Evolutionary conservation across 2,329 filamentous ascomycete genomes (phyloP), one percentile per base, ranked within the genome.

Genomic region (Diaporthe sp.): DNA sequence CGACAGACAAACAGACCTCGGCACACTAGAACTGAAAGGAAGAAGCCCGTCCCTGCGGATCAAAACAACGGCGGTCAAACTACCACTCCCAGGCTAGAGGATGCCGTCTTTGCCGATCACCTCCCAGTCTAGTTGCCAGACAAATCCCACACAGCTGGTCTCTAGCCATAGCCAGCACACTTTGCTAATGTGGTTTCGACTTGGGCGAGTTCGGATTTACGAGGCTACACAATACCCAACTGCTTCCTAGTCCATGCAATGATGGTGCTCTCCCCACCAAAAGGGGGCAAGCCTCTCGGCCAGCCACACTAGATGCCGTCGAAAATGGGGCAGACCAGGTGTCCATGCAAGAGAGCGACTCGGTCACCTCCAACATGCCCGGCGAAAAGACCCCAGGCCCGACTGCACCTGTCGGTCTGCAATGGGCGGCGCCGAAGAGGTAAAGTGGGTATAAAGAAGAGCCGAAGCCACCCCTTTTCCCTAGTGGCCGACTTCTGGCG

Each of bases 21-120:
- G 64, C 45, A 50, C 45, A 52, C 30, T 67, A 52, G 30, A 28
- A 28, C 45, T 25, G 45, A 38, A 68, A 28, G 64, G 40, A 33
- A 68, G 13, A 40, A 54, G 30, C 4, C 64, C 45, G 64, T 22
- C 64, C 64, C 13, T 28, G 30, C 64, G 47, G n/a, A 50, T n/a
- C 15, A 33, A 61, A 42, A 64, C 42, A 54, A 33, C 57, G 33
- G 47, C 57, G 54, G 33, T 28, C 28, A 40, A 50, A 40, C 57
- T 28, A 61, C 45, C 47, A 71, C 17, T 42, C 55, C 35, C 55
- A 50, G 42, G 19, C 45, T 52, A 28, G 69, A 45, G 17, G 12
- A 22, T 72, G 57, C 69, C 69, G 45, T 72, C 8, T n/a, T 72
- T 64, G 57, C 69, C 57, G 69, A 42, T 33, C 69, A 10, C 35